phyloP scores from a whole-genome alignment of 805 yeast genomes.

The Lipomyces anomalus region DNA sequence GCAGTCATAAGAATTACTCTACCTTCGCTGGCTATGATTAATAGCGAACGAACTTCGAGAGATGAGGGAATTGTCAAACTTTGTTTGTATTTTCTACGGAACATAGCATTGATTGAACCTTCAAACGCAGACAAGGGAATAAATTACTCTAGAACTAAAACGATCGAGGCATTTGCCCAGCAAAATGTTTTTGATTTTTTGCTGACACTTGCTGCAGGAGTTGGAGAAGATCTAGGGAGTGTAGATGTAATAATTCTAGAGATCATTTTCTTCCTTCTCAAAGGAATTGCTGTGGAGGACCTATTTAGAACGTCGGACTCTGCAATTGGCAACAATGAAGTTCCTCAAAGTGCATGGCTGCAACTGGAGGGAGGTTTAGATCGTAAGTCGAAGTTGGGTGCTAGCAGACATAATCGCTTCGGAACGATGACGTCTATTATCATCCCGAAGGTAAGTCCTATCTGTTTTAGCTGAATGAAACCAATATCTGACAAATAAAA shows the following conservation, averaged over 20 bases:
- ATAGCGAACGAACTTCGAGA: conserved; percentile 54
- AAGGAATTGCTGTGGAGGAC: conserved; percentile 46
- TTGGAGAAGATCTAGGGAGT: conserved; percentile 58
- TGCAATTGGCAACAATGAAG: no score
- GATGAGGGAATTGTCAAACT: conserved; percentile 70
- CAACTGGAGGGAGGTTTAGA: conserved; percentile 58
- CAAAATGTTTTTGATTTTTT: conserved; percentile 71
- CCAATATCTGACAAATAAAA: conserved; percentile 24
- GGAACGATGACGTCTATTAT: conserved; percentile 78
- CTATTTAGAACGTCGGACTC: no score
- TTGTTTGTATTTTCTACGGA: conserved; percentile 68
- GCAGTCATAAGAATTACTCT: conserved; percentile 66
- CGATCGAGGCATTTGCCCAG: conserved; percentile 52
- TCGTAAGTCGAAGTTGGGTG: no score
- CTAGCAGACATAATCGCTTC: conserved; percentile 81
- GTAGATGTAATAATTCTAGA: conserved; percentile 65
- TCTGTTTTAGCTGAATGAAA: background rate
- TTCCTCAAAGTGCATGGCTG: conserved; percentile 25
- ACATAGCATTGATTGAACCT: conserved; percentile 72
- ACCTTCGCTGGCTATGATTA: conserved; percentile 50
- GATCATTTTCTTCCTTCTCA: conserved; percentile 55
- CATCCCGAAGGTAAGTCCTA: conserved; percentile 33
- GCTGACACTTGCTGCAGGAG: conserved; percentile 60
- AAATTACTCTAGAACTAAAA: conserved; percentile 61
- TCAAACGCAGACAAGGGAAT: conserved; percentile 53